These are phyloP conservation scores for Yamadazyma nakazawae DNA, from an alignment of 805 yeast genomes.

Conservation along the genomic window DNA sequence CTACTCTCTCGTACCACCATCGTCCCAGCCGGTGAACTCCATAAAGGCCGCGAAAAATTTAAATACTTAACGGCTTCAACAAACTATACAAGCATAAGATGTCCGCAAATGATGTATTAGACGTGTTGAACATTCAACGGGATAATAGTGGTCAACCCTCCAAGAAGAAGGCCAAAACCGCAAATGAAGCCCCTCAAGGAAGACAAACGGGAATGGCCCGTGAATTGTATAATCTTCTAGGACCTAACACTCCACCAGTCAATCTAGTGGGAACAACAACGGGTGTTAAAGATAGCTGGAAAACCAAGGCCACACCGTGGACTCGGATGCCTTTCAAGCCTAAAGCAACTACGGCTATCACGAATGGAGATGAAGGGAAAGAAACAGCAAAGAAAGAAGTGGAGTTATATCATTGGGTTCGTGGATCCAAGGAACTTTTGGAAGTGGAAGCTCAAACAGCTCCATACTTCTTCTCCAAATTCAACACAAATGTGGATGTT, in stretches of 20 bases:
- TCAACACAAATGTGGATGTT: slow-evolving; percentile 62
- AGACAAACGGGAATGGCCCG: slow-evolving; percentile 74
- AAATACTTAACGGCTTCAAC: neutral
- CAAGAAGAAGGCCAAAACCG: slow-evolving; percentile 38
- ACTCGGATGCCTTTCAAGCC: slow-evolving; percentile 56
- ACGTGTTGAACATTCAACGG: slow-evolving; percentile 67
- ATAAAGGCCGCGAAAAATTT: neutral
- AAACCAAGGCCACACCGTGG: slow-evolving; percentile 82
- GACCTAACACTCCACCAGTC: slow-evolving; percentile 90
- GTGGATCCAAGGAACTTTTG: slow-evolving; percentile 55
- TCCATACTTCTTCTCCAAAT: slow-evolving; percentile 72
- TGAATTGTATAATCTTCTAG: slow-evolving; percentile 82
- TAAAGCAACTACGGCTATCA: slow-evolving; percentile 25
- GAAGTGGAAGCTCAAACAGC: slow-evolving; percentile 23
- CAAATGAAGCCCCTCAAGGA: slow-evolving; percentile 16
- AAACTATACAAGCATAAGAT: slow-evolving; percentile 10
- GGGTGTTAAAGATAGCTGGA: slow-evolving; percentile 63
- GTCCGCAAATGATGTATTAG: slow-evolving; percentile 60
- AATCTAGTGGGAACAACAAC: slow-evolving; percentile 32
- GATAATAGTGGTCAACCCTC: slow-evolving; percentile 40
- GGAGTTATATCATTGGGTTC: slow-evolving; percentile 77
- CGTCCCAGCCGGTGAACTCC: too few species aligned
- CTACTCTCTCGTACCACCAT: too few species aligned
- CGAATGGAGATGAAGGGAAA: neutral
- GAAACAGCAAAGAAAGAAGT: slow-evolving; percentile 3